Conservation (phyloP, 257 asterid species). For the Sherardia arvensis region DNA sequence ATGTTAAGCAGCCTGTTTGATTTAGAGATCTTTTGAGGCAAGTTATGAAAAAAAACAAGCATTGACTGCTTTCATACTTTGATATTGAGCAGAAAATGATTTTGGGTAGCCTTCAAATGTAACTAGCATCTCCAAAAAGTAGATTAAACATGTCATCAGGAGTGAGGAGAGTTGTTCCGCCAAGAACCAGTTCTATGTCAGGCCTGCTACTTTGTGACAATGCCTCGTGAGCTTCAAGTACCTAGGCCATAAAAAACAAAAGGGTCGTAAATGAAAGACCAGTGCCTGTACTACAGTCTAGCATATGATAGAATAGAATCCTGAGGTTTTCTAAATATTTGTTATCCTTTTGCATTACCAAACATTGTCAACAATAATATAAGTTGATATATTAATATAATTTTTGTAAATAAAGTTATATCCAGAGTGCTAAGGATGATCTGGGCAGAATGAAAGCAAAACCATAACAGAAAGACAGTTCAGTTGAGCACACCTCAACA, state of each 20-base stretch:
- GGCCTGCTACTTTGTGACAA: conserved; percentile 72
- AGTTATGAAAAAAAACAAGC: neutral
- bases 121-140: conserved; percentile 69
- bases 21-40: too few relatives aligned
- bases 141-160: conserved; percentile 74
- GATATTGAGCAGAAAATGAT: neutral
- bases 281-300: neutral
- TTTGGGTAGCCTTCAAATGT: conserved; percentile 22
- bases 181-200: conserved; percentile 61
- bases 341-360: conserved; percentile 1
- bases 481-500: conserved; percentile 59
- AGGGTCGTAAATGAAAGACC: neutral
- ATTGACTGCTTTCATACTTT: neutral
- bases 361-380: neutral
- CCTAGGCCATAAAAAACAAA: conserved; percentile 34
- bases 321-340: neutral
- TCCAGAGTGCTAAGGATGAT: neutral
- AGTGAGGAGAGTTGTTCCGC: conserved; percentile 93
- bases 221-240: conserved; percentile 81
- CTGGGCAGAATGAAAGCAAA: neutral
- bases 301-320: neutral
- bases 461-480: neutral
- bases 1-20: neutral
- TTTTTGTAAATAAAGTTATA: neutral
- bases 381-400: neutral